These are phyloP conservation scores for Astragalus membranaceus DNA, from an alignment of 306 rosid genomes.

Conservation along the genomic window DNA sequence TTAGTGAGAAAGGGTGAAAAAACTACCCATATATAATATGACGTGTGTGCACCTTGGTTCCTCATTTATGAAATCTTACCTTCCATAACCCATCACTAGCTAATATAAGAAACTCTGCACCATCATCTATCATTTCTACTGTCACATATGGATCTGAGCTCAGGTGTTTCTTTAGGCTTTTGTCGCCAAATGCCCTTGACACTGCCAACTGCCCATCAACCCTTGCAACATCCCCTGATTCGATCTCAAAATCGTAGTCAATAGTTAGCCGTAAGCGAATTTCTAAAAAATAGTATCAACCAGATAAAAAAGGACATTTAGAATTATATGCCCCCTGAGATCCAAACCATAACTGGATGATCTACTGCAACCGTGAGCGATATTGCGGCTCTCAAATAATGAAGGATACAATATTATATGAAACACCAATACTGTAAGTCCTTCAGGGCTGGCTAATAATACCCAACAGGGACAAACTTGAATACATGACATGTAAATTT, in stretches of 20 bases:
- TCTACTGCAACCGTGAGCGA: not conserved
- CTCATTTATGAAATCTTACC: constrained; percentile 41
- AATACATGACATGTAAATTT: no score
- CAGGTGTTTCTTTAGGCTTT: constrained; percentile 81
- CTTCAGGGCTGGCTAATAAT: not conserved
- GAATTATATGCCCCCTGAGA: not conserved
- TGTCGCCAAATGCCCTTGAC: constrained; percentile 96
- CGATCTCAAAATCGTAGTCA: constrained; percentile 5
- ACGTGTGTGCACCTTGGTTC: not conserved
- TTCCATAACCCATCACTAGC: constrained; percentile 99
- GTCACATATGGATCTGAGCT: constrained; percentile 75
- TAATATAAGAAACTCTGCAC: constrained; percentile 64
- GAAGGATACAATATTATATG: not conserved
- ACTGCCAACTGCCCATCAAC: constrained; percentile 97
- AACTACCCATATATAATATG: not conserved
- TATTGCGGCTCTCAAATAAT: no score
- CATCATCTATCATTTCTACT: constrained; percentile 44
- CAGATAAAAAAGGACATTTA: not conserved
- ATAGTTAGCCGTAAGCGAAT: not conserved
- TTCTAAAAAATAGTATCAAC: not conserved
- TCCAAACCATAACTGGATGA: not conserved
- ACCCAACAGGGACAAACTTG: no score
- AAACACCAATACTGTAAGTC: not conserved
- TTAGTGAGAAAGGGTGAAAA: not conserved
- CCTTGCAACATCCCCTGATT: constrained; percentile 84